Evolutionary conservation across 257 asterid genomes (phyloP), one percentile per base, ranked within the genome.

Genomic region (Primulina eburnea): DNA sequence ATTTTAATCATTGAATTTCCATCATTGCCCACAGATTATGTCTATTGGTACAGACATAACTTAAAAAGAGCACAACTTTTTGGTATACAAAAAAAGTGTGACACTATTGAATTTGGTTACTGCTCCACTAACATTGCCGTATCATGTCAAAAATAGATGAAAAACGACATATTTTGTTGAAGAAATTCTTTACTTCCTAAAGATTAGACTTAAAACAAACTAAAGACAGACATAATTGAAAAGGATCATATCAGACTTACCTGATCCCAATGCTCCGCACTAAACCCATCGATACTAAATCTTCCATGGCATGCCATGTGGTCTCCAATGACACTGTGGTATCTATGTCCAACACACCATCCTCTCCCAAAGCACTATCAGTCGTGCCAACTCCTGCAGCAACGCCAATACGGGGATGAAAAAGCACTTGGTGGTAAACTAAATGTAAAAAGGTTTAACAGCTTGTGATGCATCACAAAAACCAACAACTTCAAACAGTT

Each of bases 251-350:
- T 18, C 9, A 3, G 28, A 17, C 8, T 8, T 52, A 84, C 92
- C 92, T 84, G 81, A 87, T 84, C 62, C 92, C 92, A 17, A 87
- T 87, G 81, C 90, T 87, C 68, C 84, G 85, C 29, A 74, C 92
- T 66, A 87, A 79, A 60, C 90, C 92, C 77, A 73, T 50, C 37
- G 90, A 79, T 66, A 82, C 88, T 20, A 87, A 53, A 62, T 82
- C 80, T 75, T 87, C 92, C 92, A 87, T 87, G 8, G 82, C 81
- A 47, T 73, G 90, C 92, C 90, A 87, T n/a, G 90, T 84, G 63
- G 88, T 65, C 82, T 87, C 92, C 76, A 87, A 68, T 20, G 92
- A 68, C 71, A 82, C 73, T 11, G 88, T 82, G 58, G 85, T 87
- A 75, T 87, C 92, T 32, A 87, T 81, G 71, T 87, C 92, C 69